These are phyloP conservation scores for Themeda triandra DNA, from an alignment of 176 grass and related monocot genomes.

Conservation along the genomic window DNA sequence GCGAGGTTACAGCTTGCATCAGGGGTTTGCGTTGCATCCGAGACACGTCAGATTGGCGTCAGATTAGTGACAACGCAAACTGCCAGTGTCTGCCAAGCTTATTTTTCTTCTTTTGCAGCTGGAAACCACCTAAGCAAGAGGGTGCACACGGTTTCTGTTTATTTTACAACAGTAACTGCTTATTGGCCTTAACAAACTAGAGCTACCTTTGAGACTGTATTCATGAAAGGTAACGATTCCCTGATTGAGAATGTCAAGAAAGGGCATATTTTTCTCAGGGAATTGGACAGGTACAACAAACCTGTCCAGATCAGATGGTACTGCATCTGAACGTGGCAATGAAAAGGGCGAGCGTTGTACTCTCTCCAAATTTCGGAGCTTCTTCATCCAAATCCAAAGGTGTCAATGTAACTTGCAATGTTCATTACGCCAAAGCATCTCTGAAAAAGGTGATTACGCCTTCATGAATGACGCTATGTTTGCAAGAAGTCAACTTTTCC, in stretches of 20 bases:
- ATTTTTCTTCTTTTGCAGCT: neutral
- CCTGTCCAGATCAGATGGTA: neutral
- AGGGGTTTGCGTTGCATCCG: neutral
- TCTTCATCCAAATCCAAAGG: neutral
- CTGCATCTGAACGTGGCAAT: neutral
- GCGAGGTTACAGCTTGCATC: neutral
- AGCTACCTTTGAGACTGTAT: neutral
- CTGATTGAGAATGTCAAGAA: neutral
- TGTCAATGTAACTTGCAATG: neutral
- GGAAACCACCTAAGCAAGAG: conserved; percentile 13
- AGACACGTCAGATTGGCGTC: neutral
- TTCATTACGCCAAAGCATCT: neutral
- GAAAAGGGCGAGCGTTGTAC: neutral
- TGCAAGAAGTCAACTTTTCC: conserved; percentile 22
- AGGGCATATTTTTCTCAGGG: neutral
- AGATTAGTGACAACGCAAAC: neutral
- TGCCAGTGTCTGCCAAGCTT: neutral
- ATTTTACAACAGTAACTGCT: neutral
- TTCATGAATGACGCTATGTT: neutral
- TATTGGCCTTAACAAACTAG: neutral
- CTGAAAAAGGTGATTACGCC: neutral
- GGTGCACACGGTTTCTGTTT: conserved; percentile 5
- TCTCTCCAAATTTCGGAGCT: neutral
- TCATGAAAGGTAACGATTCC: neutral
- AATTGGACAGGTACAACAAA: neutral